Percentiles rank a stretch among this genome's conserved stretches.
phyloP scores from a whole-genome alignment of 2,329 filamentous ascomycete genomes.

The Phialocephala sp. region DNA sequence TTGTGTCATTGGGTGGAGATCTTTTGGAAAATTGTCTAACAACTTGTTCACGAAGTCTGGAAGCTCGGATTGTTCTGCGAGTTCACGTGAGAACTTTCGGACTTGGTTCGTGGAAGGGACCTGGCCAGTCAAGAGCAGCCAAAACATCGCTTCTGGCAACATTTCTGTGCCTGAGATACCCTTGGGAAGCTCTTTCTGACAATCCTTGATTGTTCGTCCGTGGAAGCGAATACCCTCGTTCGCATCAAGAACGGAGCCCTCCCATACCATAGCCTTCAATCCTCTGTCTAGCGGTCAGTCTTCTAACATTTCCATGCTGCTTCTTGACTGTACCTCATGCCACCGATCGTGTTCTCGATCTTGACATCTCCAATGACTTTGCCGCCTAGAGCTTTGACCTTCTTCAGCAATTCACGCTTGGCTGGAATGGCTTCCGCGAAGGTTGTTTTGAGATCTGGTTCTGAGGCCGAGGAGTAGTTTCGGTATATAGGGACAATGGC shows the following conservation, averaged over 20 bases:
- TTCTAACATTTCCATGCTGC: background rate
- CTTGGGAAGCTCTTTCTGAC: slow-evolving; percentile 91
- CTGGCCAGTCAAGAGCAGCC: slow-evolving; percentile 92
- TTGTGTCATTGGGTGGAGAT: slow-evolving; percentile 98
- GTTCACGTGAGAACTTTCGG: slow-evolving; percentile 80
- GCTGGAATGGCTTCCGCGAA: slow-evolving; percentile 85
- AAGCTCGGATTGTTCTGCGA: slow-evolving; percentile 84
- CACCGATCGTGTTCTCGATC: slow-evolving; percentile 91
- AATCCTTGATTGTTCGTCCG: slow-evolving; percentile 97
- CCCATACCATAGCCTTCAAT: slow-evolving; percentile 98
- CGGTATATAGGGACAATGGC: slow-evolving; percentile 48
- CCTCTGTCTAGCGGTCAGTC: slow-evolving; percentile 56
- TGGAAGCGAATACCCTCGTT: slow-evolving; percentile 99
- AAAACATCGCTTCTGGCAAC: slow-evolving; percentile 99
- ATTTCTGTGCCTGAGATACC: slow-evolving; percentile 92
- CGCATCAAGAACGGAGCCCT: slow-evolving; percentile 94
- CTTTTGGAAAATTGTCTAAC: slow-evolving; percentile 86
- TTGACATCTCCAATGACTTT: slow-evolving; percentile 92
- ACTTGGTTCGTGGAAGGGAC: slow-evolving; percentile 85
- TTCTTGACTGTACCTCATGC: slow-evolving; percentile 71
- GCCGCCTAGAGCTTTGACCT: slow-evolving; percentile 83
- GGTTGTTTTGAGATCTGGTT: slow-evolving; percentile 88
- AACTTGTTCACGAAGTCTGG: slow-evolving; percentile 85
- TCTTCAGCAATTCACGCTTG: slow-evolving; percentile 91
- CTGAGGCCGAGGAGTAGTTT: slow-evolving; percentile 75